phyloP scores from a whole-genome alignment of 495 filamentous ascomycete species.

The Lasiosphaeris hirsuta region DNA sequence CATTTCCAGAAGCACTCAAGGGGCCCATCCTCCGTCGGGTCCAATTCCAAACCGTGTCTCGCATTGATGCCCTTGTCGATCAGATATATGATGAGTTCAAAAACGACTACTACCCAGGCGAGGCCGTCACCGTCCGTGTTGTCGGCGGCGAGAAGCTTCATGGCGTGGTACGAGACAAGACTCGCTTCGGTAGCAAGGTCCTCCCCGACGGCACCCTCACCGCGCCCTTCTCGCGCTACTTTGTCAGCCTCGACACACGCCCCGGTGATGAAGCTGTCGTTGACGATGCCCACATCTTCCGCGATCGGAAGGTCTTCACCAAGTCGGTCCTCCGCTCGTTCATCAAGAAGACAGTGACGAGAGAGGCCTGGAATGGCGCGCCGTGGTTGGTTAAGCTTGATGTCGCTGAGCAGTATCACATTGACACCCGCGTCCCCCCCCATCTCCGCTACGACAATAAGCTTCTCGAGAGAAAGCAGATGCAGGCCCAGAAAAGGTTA shows the following conservation, averaged over 20 bases:
- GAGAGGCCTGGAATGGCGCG: conserved; percentile 90
- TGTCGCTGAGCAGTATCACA: conserved; percentile 78
- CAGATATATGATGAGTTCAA: conserved; percentile 75
- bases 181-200: conserved; percentile 60
- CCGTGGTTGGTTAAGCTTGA: conserved; percentile 92
- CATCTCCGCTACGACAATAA: conserved; percentile 78
- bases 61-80: conserved; percentile 82
- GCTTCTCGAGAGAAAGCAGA: conserved; percentile 69
- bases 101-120: conserved; percentile 89
- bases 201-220: conserved; percentile 62
- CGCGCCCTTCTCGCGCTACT: conserved; percentile 71
- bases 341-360: conserved; percentile 87
- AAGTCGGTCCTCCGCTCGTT: conserved; percentile 92
- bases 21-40: conserved; percentile 85
- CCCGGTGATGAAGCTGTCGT: conserved; percentile 72
- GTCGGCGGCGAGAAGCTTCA: conserved; percentile 66
- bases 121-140: conserved; percentile 72
- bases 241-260: conserved; percentile 67
- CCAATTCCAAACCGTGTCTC: conserved; percentile 85
- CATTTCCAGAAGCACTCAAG: conserved; percentile 87
- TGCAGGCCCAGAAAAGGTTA: conserved; percentile 64
- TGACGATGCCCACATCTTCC: conserved; percentile 76
- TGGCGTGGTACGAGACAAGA: conserved; percentile 83
- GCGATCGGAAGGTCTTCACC: conserved; percentile 90
- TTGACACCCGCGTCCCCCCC: conserved; percentile 77